Evolutionary conservation across 345 rosid species (phyloP).

Genomic region (Eucalyptus dawsonii): DNA sequence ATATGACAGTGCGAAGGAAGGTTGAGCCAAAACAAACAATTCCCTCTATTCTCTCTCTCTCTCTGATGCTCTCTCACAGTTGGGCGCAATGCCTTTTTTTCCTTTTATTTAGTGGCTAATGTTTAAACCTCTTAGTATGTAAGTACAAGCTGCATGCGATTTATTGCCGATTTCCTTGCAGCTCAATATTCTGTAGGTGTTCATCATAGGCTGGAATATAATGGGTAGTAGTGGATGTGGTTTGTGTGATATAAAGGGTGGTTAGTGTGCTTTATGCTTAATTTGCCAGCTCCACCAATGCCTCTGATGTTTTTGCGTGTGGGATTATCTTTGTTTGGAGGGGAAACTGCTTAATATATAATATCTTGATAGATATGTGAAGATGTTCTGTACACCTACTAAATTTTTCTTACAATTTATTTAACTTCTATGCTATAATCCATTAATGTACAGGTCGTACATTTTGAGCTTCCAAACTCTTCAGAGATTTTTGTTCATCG

Average conservation of each 20-base stretch:
- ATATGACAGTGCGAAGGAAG: neutral
- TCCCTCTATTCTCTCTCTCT: neutral
- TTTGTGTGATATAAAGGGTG: neutral
- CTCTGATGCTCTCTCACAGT: neutral
- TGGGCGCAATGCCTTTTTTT: neutral
- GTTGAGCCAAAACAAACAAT: neutral
- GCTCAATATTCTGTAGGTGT: neutral
- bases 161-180: neutral
- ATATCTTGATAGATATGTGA: neutral
- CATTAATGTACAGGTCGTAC: conserved; percentile 39
- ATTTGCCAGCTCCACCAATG: neutral
- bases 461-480: conserved; percentile 82
- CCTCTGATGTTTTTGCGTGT: neutral
- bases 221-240: neutral
- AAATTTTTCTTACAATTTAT: neutral
- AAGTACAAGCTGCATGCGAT: neutral
- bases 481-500: conserved; percentile 97
- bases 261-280: neutral
- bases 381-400: neutral
- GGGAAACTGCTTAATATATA: neutral
- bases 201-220: neutral
- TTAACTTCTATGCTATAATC: neutral
- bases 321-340: neutral
- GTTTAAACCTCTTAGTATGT: neutral
- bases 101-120: neutral